Evolutionary conservation across 1,139 yeast genomes (phyloP), one percentile per base, ranked within the genome.

Genomic region (Nakaseomyces nivariensis): DNA sequence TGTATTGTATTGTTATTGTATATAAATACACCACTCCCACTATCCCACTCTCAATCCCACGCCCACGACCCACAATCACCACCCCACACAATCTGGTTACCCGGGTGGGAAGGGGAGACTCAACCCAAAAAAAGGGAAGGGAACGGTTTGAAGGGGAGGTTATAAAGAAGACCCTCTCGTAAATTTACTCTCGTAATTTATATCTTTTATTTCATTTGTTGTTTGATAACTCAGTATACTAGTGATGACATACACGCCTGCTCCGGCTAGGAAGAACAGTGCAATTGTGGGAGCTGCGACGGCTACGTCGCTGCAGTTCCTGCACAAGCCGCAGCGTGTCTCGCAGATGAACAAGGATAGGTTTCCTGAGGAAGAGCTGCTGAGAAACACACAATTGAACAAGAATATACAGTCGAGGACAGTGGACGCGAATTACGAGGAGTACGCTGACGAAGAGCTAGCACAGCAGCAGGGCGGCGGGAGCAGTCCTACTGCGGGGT

Each of bases 321-420:
- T 63, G 48, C 61, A 59, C 46, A 60, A 59, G 48, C 63, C 63
- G 10, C 56, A 56, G 46, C 53, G 63, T 27, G 59, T 59, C 5
- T 43, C 54, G 25, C 56, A 54, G 46, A 48, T 57, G 25, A 53
- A 54, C 37, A 49, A 46, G 26, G 56, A 52, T 27, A 50, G 52
- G 41, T 51, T 52, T 17, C 57, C 60, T 6, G 60, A 59, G 24
- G 61, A 58, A 26, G 52, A 53, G 27, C 44, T 60, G 37, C 54
- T 56, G 42, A 51, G 63, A 41, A 60, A 60, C 48, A 60, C 63
- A 7, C 57, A 60, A 47, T 37, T 58, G 40, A 60, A 60, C 50
- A 57, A 59, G 46, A 55, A 37, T 25, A 25, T 45, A n/a, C 44
- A 27, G 11, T 26, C 42, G 5, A 9, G 42, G 17, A 27, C 33